Evolutionary conservation across 805 yeast species (phyloP), one percentile per base, ranked within the genome.

Genomic region (Scheffersomyces coipomensis): DNA sequence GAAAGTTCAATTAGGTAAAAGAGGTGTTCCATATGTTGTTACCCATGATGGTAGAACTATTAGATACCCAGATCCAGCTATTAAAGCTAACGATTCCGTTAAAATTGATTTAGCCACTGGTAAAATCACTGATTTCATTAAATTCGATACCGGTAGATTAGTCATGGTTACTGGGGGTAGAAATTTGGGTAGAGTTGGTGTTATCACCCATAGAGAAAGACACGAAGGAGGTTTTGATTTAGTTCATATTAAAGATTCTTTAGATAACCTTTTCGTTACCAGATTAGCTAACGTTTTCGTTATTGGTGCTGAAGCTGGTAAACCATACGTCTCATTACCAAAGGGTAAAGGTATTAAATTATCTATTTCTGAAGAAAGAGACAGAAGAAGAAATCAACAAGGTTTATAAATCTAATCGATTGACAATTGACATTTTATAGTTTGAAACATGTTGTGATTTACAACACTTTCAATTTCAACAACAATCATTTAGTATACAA

Each of bases 1-100:
- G 86, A 88, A 86, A 75, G 97, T 91, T 55, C 96, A 88, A 79
- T 81, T 90, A 70, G 98, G 99, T 75, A 93, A 91, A 86, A 88
- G 83, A 79, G 96, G 96, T 69, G 81, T 91, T 64, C 99, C 99
- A 68, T 91, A 88, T 85, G 85, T 87, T 67, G 98, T 91, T 59
- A 91, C 99, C 68, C 99, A 91, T 84, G 99, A 91, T 70, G 98
- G 99, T 76, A 90, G 99, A 84, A 91, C 99, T 69, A 78, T 91
- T 80, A 90, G 98, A 78, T 91, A 90, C 88, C 98, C 98, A 74
- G 98, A 91, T 71, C 99, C 99, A 76, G 73, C 76, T 60, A 83
- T 91, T 84, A 91, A 80, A 78, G 89, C 88, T 66, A 90, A 93
- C 83, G 99, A 91, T 79, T 87, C 98, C 60, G 96, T 91, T 68